Base-by-base conservation (phyloP, 208 protist species). In the Borovskyia barvae region DNA sequence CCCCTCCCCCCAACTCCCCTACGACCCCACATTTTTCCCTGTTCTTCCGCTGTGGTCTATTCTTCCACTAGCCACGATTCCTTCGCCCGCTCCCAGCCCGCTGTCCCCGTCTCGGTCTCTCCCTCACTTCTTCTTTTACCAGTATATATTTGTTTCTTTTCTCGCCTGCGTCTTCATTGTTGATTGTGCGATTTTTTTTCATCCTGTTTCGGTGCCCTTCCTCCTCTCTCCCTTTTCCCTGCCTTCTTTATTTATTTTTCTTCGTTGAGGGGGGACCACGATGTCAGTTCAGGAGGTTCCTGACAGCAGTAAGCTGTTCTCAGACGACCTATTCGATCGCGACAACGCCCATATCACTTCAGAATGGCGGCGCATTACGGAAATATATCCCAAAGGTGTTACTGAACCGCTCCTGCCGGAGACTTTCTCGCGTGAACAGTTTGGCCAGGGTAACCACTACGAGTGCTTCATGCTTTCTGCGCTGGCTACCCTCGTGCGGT, bases 391-490 rank as follows among this genome's bases (percentile, higher is more conserved):
- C 29, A 51, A 64, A 1, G 75, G 78, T 15, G 54, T 56, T 28
- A 66, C 43, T 25, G 54, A 80, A 67, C 72, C 85, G 35, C 75
- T 92, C 26, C 75, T 92, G 19, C 81, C 81, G 1, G 37, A 77
- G n/a, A 74, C 52, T 2, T 65, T 92, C 39, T 70, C 62, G 7
- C 61, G 77, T 43, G 80, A 82, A 26, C 80, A 87, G 62, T 91
- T 91, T 55, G 69, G 67, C 17, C 80, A 91, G 48, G 80, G 84
- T 36, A 78, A 80, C 47, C 84, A 91, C 78, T 91, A 76, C 52
- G 80, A 87, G 64, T 91, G 84, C 63, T 87, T 87, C 54, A 84
- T 85, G 74, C 73, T 85, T 5, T 82, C 84, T 2, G 71, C 84
- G 3, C 59, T 91, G 15, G 41, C 84, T 6, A 74, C 77, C 2